A percentile compares a stretch with the other conserved stretches of the same genome.
These are phyloP conservation scores for Colletotrichum kahawae DNA, from an alignment of 2,329 filamentous ascomycete genomes.

Conservation along the genomic window DNA sequence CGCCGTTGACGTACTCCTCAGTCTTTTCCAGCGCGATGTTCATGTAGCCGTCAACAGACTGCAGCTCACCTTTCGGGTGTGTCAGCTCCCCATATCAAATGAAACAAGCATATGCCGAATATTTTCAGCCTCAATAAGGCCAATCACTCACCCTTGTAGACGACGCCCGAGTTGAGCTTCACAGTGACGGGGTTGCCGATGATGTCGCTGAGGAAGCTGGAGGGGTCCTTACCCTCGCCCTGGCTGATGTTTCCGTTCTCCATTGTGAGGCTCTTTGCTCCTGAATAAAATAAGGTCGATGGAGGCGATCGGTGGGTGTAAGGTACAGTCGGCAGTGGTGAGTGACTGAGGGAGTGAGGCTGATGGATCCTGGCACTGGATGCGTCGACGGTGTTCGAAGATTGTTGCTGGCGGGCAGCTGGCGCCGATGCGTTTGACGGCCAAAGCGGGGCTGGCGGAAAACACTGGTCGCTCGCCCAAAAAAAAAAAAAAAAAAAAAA, in stretches of 20 bases:
- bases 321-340: neutral
- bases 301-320: neutral
- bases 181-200: conserved; percentile 94
- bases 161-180: conserved; percentile 97
- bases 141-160: conserved; percentile 81
- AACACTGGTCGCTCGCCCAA: neutral
- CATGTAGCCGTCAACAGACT: conserved; percentile 99
- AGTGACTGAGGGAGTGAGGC: conserved; percentile 1
- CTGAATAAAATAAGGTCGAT: neutral
- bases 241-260: conserved; percentile 72
- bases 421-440: neutral
- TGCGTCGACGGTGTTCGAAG: conserved; percentile 6
- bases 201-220: conserved; percentile 90
- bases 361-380: neutral
- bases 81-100: neutral
- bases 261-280: conserved; percentile 52
- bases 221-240: conserved; percentile 86
- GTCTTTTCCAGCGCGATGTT: conserved; percentile 98
- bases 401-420: conserved; percentile 11
- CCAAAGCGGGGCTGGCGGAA: neutral
- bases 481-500: neutral
- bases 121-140: neutral
- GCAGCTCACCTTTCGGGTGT: conserved; percentile 74
- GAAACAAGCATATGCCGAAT: neutral
- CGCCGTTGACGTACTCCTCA: conserved; percentile 87